These are phyloP conservation scores for Neopestalotiopsis sp. DNA, from an alignment of 2,329 filamentous ascomycete genomes.

Conservation along the genomic window DNA sequence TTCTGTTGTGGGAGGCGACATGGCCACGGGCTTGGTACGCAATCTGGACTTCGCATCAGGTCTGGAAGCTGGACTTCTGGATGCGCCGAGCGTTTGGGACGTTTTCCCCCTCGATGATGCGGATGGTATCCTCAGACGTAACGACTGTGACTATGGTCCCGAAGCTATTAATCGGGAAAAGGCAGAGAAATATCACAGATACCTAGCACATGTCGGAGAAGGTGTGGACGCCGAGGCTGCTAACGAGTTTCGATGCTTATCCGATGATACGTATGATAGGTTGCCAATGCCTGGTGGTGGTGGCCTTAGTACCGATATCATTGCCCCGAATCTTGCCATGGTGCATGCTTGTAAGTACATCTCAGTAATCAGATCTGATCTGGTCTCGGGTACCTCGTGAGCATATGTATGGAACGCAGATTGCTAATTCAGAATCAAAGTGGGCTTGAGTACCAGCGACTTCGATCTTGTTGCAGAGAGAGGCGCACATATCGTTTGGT, in stretches of 20 bases:
- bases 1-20: slow-evolving; percentile 33
- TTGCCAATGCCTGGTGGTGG: slow-evolving; percentile 25
- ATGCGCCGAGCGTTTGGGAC: slow-evolving; percentile 27
- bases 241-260: slow-evolving; percentile 37
- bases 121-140: slow-evolving; percentile 28
- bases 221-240: slow-evolving; percentile 33
- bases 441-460: slow-evolving; percentile 29
- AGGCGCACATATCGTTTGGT: slow-evolving; percentile 35
- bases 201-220: slow-evolving; percentile 35
- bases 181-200: slow-evolving; percentile 26
- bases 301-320: slow-evolving; percentile 33
- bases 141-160: slow-evolving; percentile 35
- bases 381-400: background rate
- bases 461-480: slow-evolving; percentile 34
- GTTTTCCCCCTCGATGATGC: slow-evolving; percentile 34
- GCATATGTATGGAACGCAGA: background rate
- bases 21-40: slow-evolving; percentile 33
- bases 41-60: slow-evolving; percentile 35
- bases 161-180: slow-evolving; percentile 24
- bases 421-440: background rate
- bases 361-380: background rate
- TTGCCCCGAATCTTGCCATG: slow-evolving; percentile 32
- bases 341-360: slow-evolving; percentile 28
- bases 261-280: slow-evolving; percentile 30
- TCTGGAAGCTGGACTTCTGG: slow-evolving; percentile 27